These are phyloP conservation scores for Eutypella sp. DNA, from an alignment of 2,329 filamentous ascomycete species.

Conservation along the genomic window DNA sequence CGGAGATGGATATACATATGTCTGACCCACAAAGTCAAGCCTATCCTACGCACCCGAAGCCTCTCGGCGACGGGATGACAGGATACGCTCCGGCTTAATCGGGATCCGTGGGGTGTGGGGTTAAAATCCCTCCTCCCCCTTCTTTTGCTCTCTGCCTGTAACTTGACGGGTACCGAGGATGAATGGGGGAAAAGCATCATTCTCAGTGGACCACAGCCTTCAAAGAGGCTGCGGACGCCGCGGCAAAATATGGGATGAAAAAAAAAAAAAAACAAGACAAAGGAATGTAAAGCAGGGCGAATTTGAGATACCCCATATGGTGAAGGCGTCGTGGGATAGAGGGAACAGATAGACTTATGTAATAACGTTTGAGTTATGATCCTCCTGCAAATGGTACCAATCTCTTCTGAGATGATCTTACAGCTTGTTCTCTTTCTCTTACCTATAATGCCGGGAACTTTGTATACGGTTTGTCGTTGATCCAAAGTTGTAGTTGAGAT, in stretches of 20 bases:
- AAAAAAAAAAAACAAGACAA: background rate
- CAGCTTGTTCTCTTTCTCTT: no score
- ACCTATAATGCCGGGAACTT: no score
- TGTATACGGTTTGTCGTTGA: no score
- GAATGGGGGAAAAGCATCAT: slow-evolving; percentile 57
- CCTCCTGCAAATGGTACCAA: no score
- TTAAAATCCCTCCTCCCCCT: no score
- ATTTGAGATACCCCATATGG: no score
- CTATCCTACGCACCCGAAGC: slow-evolving; percentile 76
- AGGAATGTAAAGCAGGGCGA: background rate
- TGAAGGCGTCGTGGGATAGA: no score
- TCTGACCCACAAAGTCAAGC: slow-evolving; percentile 95
- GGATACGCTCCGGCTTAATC: slow-evolving; percentile 99
- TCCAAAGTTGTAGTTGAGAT: no score
- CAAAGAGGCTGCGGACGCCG: slow-evolving; percentile 44
- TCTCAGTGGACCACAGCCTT: slow-evolving; percentile 59
- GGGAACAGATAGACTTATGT: no score
- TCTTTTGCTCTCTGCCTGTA: slow-evolving; percentile 67
- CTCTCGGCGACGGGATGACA: slow-evolving; percentile 78
- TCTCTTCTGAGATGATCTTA: no score
- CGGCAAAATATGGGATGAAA: slow-evolving; percentile 36
- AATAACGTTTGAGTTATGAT: no score
- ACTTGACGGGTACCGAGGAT: slow-evolving; percentile 74
- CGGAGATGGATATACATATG: slow-evolving; percentile 44
- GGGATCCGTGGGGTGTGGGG: slow-evolving; percentile 57